These are phyloP conservation scores for Syzygium oleosum DNA, from an alignment of 345 rosid genomes.

Conservation along the genomic window DNA sequence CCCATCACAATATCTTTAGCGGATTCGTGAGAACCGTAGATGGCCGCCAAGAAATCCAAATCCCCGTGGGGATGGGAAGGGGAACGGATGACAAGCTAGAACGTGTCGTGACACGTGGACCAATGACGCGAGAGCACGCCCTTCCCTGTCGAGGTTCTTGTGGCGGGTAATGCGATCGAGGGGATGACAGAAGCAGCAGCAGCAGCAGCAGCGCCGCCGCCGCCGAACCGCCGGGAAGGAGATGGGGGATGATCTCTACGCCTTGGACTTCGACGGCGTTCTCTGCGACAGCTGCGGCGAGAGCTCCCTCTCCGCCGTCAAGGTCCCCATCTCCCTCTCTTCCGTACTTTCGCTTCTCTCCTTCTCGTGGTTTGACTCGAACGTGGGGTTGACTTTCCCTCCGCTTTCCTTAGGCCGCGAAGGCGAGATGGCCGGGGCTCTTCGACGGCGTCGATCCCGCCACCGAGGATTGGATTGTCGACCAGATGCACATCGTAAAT, in stretches of 20 bases:
- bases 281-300: constrained; percentile 94
- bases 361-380: not conserved
- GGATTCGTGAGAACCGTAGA: rapidly evolving
- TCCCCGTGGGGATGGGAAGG: not conserved
- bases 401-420: constrained; percentile 49
- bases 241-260: constrained; percentile 69
- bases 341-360: not conserved
- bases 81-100: not conserved
- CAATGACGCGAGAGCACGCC: not conserved
- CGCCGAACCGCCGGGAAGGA: not conserved
- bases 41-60: not conserved
- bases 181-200: not conserved
- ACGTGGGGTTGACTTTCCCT: not conserved
- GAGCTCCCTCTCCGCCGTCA: constrained; percentile 90
- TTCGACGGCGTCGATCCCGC: constrained; percentile 54
- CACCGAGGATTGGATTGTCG: constrained; percentile 75
- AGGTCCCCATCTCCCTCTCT: constrained; percentile 25
- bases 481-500: constrained; percentile 74
- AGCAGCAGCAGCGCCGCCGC: not conserved
- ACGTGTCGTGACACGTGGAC: not conserved
- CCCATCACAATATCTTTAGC: not conserved
- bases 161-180: not conserved
- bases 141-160: not conserved
- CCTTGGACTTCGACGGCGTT: constrained; percentile 95
- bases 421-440: constrained; percentile 71